A percentile compares a stretch with the other conserved stretches of the same genome.
Conservation (phyloP, 305 asterid species). For the Solanum hybrid region DNA sequence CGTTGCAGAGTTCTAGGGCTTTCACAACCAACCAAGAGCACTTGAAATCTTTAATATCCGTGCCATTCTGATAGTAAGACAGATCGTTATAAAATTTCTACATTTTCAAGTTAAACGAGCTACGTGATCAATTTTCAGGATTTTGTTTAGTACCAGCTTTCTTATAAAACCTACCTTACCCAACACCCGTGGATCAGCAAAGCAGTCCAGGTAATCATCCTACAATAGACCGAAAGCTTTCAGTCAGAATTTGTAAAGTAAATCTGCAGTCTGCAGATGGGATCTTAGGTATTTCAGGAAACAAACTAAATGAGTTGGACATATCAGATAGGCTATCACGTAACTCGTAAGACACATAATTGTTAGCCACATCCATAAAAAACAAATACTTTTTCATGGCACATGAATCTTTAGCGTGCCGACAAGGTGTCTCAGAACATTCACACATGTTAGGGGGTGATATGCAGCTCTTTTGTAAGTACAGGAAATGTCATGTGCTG, state of each 20-base stretch:
- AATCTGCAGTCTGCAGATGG: background rate
- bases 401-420: background rate
- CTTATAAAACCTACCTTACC: slow-evolving; percentile 36
- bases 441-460: background rate
- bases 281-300: background rate
- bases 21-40: slow-evolving; percentile 62
- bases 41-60: slow-evolving; percentile 55
- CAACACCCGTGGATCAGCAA: slow-evolving; percentile 45
- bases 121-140: background rate
- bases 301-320: background rate
- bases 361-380: background rate
- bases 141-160: background rate
- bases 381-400: background rate
- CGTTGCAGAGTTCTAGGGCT: slow-evolving; percentile 42
- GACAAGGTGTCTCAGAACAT: background rate
- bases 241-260: background rate
- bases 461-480: background rate
- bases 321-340: background rate
- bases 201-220: slow-evolving; percentile 65
- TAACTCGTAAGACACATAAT: background rate
- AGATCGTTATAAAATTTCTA: background rate
- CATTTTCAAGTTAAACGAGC: background rate
- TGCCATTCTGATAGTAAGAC: slow-evolving; percentile 26
- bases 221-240: slow-evolving; percentile 4
- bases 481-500: background rate